phyloP scores from a whole-genome alignment of 192 early-diverging fungal genomes.

The Allomyces javanicus region DNA sequence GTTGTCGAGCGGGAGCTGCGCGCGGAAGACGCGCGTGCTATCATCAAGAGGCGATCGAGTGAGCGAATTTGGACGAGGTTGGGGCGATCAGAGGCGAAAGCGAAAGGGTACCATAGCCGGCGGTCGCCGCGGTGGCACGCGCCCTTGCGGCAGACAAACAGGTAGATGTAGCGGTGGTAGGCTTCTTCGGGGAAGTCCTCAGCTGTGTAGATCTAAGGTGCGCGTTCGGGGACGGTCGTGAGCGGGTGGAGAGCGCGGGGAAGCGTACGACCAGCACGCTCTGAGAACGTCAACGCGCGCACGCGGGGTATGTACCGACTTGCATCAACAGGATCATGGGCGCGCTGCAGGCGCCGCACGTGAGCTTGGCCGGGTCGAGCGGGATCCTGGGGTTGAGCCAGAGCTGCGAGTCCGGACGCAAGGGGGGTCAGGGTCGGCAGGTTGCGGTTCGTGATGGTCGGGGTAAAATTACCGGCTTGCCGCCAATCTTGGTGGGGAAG shows the following conservation, averaged over 20 bases:
- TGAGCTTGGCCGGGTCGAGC: slow-evolving; percentile 31
- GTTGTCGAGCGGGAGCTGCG: slow-evolving; percentile 58
- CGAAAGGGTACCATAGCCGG: slow-evolving; percentile 23
- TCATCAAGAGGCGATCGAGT: slow-evolving; percentile 1
- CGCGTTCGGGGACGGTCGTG: no score
- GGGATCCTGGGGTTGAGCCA: slow-evolving; percentile 65
- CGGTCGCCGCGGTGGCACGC: slow-evolving; percentile 44
- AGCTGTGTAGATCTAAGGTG: slow-evolving; percentile 60
- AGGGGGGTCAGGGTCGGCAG: neutral
- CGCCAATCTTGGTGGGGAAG: slow-evolving; percentile 78
- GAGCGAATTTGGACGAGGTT: neutral
- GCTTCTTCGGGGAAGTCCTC: slow-evolving; percentile 71
- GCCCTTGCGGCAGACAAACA: slow-evolving; percentile 83
- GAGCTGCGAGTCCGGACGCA: slow-evolving; percentile 11
- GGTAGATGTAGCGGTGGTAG: slow-evolving; percentile 74
- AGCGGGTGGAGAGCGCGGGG: no score
- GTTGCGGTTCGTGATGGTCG: neutral
- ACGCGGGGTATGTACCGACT: slow-evolving; percentile 20
- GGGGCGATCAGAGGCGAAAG: neutral
- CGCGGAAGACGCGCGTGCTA: slow-evolving; percentile 68
- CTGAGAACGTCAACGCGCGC: neutral
- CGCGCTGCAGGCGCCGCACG: slow-evolving; percentile 50
- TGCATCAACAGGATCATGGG: slow-evolving; percentile 65
- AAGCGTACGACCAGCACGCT: no score
- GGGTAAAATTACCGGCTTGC: slow-evolving; percentile 36